Evolutionary conservation across 1,284 basidiomycete species (phyloP).

Genomic region (Pseudozyma hubeiensis): DNA sequence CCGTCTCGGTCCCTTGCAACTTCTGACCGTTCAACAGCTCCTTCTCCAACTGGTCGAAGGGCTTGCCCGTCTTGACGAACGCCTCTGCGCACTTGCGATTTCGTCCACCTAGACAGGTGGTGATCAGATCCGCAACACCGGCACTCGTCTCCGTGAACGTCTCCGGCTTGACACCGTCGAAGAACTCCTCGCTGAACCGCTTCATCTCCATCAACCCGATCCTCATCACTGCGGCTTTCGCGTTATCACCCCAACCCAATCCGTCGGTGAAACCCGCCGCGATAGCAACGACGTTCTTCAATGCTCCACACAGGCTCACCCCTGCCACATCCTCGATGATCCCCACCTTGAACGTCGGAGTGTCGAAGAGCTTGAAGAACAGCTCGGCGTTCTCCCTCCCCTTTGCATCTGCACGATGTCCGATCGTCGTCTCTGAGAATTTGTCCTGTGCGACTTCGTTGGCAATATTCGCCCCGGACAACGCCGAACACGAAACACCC

Average conservation of each 20-base stretch:
- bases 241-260: slow-evolving; percentile 73
- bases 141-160: slow-evolving; percentile 73
- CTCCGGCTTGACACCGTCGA: slow-evolving; percentile 72
- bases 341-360: slow-evolving; percentile 72
- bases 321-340: slow-evolving; percentile 74
- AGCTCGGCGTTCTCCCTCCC: slow-evolving; percentile 52
- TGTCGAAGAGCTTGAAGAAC: slow-evolving; percentile 71
- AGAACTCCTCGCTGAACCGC: slow-evolving; percentile 73
- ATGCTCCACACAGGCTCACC: slow-evolving; percentile 73
- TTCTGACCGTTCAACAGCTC: slow-evolving; percentile 74
- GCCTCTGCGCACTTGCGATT: slow-evolving; percentile 73
- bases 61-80: slow-evolving; percentile 72
- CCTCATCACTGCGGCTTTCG: slow-evolving; percentile 75
- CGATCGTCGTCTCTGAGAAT: slow-evolving; percentile 74
- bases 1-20: slow-evolving; percentile 73
- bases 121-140: slow-evolving; percentile 75
- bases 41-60: slow-evolving; percentile 73
- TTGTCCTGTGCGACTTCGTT: slow-evolving; percentile 73
- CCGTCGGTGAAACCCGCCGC: slow-evolving; percentile 74
- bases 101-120: slow-evolving; percentile 73
- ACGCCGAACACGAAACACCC: slow-evolving; percentile 72
- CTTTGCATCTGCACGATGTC: slow-evolving; percentile 70
- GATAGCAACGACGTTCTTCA: slow-evolving; percentile 74
- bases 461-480: slow-evolving; percentile 75
- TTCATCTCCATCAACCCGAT: slow-evolving; percentile 70